Base-by-base conservation (phyloP, 352 stramenopile species). In the Blastocystis sp. region DNA sequence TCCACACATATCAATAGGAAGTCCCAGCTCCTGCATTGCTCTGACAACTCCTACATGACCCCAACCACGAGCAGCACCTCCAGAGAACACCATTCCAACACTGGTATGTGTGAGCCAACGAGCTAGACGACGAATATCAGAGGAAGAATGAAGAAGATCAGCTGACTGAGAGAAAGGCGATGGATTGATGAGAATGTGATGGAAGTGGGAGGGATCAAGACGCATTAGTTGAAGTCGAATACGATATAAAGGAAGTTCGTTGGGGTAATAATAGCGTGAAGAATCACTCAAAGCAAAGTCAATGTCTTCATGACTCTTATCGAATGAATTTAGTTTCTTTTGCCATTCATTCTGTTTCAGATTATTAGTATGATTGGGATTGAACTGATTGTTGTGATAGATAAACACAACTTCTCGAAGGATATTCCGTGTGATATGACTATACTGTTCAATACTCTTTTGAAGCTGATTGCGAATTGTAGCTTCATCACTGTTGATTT, bases 11-110 rank as follows among this genome's bases (percentile, higher is more conserved):
- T 98, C 96, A 0, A 98, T 92, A 35, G 96, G 94, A 17, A 97
- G 93, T 0, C 94, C 95, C 37, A 93, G 95, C 81, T 98, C 95
- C 62, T 97, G 92, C 35, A 98, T 91, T 1, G 95, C 95, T 42
- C 92, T 93, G 13, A 98, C 91, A 0, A 98, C 94, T 13, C 95
- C 95, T 69, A 98, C 93, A 91, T 98, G 96, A 5, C 95, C 95
- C 2, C 98, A 91, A 15, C 95, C 96, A 87, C 95, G 90, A 22
- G 95, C 95, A 70, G 95, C 96, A 11, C 96, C 96, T 70, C 95
- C 95, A 58, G 95, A 95, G 51, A 98, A 92, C 0, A 98, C 95
- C 9, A 98, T 90, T 5, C 95, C 96, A 30, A 98, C 92, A 2
- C 95, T 93, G 77, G 94, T 95, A 53, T 96, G 95, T 0, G 95